Evolutionary conservation across 495 filamentous ascomycete species (phyloP), one percentile per base, ranked within the genome.

Genomic region (Jackrogersella minutella): DNA sequence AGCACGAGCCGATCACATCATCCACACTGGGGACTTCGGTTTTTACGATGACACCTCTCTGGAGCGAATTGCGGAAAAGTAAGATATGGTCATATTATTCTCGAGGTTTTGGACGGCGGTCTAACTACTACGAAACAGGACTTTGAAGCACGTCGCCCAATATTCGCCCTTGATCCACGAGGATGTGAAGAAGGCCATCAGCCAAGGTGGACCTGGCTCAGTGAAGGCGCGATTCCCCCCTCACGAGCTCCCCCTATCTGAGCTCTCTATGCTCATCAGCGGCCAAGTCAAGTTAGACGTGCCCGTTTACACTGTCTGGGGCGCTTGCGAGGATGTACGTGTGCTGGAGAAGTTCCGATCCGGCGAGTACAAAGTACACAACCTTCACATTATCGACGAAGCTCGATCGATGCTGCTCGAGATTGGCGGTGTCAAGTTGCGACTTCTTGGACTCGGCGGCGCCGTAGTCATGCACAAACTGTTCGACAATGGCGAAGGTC

Each of bases 391-490:
- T 72, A 96, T 99, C 64, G 96, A 99, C 73, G 96, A 99, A 81
- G 92, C 94, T 37, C 93, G 92, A 76, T 98, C 96, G 10, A 89
- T 95, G 77, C 80, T 98, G 55, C 81, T 99, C 55, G 96, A 99
- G 76, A 84, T 97, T 44, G 95, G 94, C 64, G 95, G 96, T 58
- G 91, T 99, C 16, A 97, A 97, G 86, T 87, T 99, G 49, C 92
- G 96, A 69, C 83, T 99, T 57, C 85, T 99, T 17, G 96, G 96
- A 53, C 78, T 99, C 49, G 96, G 96, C 53, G 95, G 96, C 68
- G 96, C 96, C 0, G 94, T 99, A 0, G 96, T 99, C 22, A 99
- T 99, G 96, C 96, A 99, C 82, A 99, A 99, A 83, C 87, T 99
- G 7, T 99, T 99, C 74, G 96, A 99, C 75, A 99, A 98, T 70